Conservation (phyloP, 495 filamentous ascomycete species). For the Symbiotaphrina buchneri region DNA sequence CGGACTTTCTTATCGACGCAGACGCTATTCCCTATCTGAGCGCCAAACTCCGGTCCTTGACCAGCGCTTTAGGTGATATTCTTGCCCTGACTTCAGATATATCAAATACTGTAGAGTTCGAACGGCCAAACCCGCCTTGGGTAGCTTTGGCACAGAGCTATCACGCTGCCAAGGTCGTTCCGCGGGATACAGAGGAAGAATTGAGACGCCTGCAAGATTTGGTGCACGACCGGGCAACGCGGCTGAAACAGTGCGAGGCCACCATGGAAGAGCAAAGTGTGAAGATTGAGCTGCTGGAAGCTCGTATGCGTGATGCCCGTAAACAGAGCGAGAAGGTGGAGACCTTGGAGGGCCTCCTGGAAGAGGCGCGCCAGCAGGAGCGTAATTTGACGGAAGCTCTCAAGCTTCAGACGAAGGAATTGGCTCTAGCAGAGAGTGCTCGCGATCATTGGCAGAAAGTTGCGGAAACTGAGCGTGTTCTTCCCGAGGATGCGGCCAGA, state of each 20-base stretch:
- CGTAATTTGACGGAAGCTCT: conserved; percentile 20
- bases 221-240: conserved; percentile 30
- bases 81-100: conserved; percentile 51
- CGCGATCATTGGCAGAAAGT: conserved; percentile 57
- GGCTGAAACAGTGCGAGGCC: conserved; percentile 40
- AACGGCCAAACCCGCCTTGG: conserved; percentile 58
- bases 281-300: conserved; percentile 82
- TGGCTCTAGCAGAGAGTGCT: conserved; percentile 28
- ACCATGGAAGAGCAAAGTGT: conserved; percentile 51
- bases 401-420: conserved; percentile 37
- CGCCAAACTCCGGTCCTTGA: conserved; percentile 40
- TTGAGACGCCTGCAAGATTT: conserved; percentile 7
- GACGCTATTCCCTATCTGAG: conserved; percentile 44
- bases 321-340: conserved; percentile 40
- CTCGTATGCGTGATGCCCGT: conserved; percentile 52
- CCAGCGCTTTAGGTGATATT: conserved; percentile 44
- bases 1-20: conserved; percentile 22
- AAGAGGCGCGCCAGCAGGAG: conserved; percentile 29
- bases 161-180: conserved; percentile 51
- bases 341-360: conserved; percentile 37
- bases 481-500: too few species aligned
- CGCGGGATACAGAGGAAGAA: conserved; percentile 46
- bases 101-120: conserved; percentile 65
- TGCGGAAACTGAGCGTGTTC: too few species aligned
- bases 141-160: conserved; percentile 58